A percentile compares a stretch with the other conserved stretches of the same genome.
phyloP scores from a whole-genome alignment of 2,329 filamentous ascomycete genomes.

The Elsinoe necatrix region DNA sequence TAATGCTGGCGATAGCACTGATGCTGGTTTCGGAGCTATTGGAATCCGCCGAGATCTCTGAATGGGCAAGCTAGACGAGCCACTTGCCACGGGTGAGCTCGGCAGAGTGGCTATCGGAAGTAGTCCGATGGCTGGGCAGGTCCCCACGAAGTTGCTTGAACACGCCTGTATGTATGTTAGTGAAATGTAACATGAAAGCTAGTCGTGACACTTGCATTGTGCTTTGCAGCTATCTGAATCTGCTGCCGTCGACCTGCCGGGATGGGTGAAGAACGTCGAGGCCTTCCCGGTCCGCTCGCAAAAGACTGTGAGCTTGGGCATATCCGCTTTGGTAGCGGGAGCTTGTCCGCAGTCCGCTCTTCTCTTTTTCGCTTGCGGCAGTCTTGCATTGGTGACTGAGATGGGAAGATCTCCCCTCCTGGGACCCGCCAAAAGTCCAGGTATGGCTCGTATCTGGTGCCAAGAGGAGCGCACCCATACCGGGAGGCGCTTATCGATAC shows the following conservation, averaged over 20 bases:
- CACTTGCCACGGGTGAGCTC: too few species aligned
- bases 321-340: background rate
- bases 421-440: background rate
- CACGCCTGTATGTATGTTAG: background rate
- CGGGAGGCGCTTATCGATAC: background rate
- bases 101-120: too few species aligned
- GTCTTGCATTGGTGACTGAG: background rate
- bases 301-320: background rate
- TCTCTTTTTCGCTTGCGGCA: background rate
- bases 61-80: too few species aligned
- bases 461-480: background rate
- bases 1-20: background rate
- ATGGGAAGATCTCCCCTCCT: background rate
- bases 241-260: background rate
- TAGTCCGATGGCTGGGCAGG: background rate
- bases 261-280: background rate
- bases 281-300: background rate
- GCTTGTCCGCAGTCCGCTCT: background rate
- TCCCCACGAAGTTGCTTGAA: background rate
- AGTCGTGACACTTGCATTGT: background rate
- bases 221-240: background rate
- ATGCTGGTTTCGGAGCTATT: background rate
- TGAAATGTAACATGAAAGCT: background rate
- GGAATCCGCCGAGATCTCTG: too few species aligned
- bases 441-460: background rate